Evolutionary conservation across 768 basidiomycete genomes (phyloP).

Genomic region (Collybiopsis confluens): DNA sequence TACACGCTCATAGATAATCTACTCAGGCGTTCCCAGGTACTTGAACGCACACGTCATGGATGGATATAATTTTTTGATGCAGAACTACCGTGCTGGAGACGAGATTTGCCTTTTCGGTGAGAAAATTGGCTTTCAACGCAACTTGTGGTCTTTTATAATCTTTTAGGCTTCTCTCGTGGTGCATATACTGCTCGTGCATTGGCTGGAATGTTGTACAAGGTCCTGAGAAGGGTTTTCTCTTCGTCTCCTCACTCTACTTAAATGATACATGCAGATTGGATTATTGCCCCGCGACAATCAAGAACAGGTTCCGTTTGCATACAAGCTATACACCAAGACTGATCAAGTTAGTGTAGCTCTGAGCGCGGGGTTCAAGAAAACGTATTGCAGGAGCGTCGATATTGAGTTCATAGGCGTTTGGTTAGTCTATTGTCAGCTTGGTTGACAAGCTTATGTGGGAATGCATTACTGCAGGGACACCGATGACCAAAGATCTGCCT

Average conservation of each 20-base stretch:
- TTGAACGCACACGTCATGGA: conserved; percentile 49
- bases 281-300: conserved; percentile 64
- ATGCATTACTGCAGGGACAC: conserved; percentile 68
- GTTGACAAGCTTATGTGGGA: too few relatives aligned
- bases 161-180: conserved; percentile 12
- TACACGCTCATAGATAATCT: background rate
- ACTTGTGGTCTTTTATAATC: background rate
- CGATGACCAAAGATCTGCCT: conserved; percentile 58
- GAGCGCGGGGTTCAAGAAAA: conserved; percentile 65
- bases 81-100: conserved; percentile 69
- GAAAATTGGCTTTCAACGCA: background rate
- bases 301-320: conserved; percentile 72
- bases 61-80: conserved; percentile 78
- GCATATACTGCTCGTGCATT: conserved; percentile 67
- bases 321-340: conserved; percentile 59
- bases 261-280: conserved; percentile 48
- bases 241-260: conserved; percentile 2
- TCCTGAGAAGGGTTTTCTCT: conserved; percentile 15
- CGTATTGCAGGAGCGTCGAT: conserved; percentile 61
- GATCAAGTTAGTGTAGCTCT: conserved; percentile 41
- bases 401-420: conserved; percentile 83
- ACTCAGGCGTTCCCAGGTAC: conserved; percentile 30
- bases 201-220: conserved; percentile 73
- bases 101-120: conserved; percentile 51
- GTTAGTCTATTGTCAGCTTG: conserved; percentile 39